Evolutionary conservation across 345 rosid genomes (phyloP).

Genomic region (Physaria fendleri): DNA sequence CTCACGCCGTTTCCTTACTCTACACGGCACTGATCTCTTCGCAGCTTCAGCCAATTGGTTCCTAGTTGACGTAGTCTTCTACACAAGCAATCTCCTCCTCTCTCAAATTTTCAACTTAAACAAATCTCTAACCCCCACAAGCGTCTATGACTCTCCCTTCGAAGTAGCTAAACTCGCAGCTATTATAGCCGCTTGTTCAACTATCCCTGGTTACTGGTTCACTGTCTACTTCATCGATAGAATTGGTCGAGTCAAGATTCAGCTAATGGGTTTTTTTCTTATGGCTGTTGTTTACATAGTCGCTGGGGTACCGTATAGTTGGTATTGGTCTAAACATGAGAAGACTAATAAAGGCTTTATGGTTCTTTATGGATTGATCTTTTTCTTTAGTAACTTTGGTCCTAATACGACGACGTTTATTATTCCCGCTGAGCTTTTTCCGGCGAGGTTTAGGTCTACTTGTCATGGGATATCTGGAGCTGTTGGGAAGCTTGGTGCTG

Average conservation of each 20-base stretch:
- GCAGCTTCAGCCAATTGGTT: constrained; percentile 57
- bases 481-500: constrained; percentile 63
- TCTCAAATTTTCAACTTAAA: constrained; percentile 35
- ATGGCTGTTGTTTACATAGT: constrained; percentile 57
- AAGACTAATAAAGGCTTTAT: constrained; percentile 36
- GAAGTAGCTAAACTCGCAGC: constrained; percentile 42
- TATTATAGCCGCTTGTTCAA: constrained; percentile 40
- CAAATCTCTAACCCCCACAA: neutral
- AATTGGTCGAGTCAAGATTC: constrained; percentile 57
- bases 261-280: constrained; percentile 50
- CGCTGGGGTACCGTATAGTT: constrained; percentile 37
- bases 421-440: constrained; percentile 75
- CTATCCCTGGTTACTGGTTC: constrained; percentile 75
- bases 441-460: constrained; percentile 74
- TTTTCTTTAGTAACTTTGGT: constrained; percentile 80
- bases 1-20: constrained; percentile 49
- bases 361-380: constrained; percentile 43
- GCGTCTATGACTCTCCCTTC: constrained; percentile 41
- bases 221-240: constrained; percentile 57
- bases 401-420: constrained; percentile 81
- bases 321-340: constrained; percentile 26
- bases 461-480: constrained; percentile 84
- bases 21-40: constrained; percentile 64
- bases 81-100: constrained; percentile 61
- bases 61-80: constrained; percentile 59